A percentile compares a stretch with the other conserved stretches of the same genome.
phyloP scores from a whole-genome alignment of 2,329 filamentous ascomycete species.

The Ophiocordyceps unilateralis region DNA sequence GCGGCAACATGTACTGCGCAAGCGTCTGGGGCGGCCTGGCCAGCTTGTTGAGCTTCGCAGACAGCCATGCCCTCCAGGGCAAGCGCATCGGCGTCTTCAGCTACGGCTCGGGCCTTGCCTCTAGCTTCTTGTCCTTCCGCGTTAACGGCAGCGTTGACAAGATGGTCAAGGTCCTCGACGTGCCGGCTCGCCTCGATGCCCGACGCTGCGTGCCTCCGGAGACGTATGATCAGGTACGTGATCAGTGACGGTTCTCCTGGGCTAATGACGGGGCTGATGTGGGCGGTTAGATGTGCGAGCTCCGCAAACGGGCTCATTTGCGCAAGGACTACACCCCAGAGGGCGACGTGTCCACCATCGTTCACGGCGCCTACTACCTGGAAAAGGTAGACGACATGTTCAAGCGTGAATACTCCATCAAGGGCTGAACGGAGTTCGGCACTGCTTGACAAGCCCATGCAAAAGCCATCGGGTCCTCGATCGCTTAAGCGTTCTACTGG shows the following conservation, averaged over 20 bases:
- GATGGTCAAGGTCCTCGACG: constrained; percentile 51
- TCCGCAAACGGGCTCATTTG: constrained; percentile 69
- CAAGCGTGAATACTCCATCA: constrained; percentile 60
- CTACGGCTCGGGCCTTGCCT: constrained; percentile 59
- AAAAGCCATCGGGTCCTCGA: no score
- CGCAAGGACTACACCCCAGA: constrained; percentile 61
- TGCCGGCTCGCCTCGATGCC: constrained; percentile 49
- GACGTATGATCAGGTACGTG: constrained; percentile 51
- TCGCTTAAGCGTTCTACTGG: no score
- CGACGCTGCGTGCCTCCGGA: constrained; percentile 51
- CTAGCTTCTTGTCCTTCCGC: constrained; percentile 58
- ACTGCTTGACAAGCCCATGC: no score
- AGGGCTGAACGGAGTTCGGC: constrained; percentile 47
- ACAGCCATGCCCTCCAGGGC: constrained; percentile 44
- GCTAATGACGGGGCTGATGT: constrained; percentile 7
- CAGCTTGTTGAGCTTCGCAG: constrained; percentile 47
- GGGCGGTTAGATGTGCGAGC: constrained; percentile 47
- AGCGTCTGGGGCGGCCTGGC: constrained; percentile 65
- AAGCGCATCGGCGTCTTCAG: constrained; percentile 65
- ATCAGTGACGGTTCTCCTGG: background rate
- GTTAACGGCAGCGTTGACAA: constrained; percentile 51
- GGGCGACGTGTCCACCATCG: constrained; percentile 50
- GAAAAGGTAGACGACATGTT: constrained; percentile 73
- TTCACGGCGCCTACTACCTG: constrained; percentile 58
- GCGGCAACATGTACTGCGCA: constrained; percentile 51